Evolutionary conservation across 2,329 filamentous ascomycete species (phyloP).

Genomic region (Mycosphaerelloides madeirae): DNA sequence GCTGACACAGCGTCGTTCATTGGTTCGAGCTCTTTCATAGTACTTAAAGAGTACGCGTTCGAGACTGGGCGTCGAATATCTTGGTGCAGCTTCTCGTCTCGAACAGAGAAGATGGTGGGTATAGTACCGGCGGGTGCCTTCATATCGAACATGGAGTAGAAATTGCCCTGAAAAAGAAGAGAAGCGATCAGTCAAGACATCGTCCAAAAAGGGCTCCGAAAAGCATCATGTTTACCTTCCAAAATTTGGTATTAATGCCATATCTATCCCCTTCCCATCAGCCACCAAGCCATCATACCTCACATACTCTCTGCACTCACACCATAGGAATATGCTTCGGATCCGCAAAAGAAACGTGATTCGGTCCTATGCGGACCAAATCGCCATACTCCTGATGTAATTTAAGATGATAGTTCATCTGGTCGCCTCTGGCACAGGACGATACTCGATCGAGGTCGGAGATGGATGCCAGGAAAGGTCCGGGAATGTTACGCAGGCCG

Average conservation of each 20-base stretch:
- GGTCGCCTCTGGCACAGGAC: slow-evolving; percentile 65
- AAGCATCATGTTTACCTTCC: slow-evolving; percentile 1
- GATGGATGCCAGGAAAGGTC: slow-evolving; percentile 52
- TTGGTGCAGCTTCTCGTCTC: slow-evolving; percentile 40
- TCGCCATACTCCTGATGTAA: slow-evolving; percentile 64
- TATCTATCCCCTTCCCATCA: slow-evolving; percentile 31
- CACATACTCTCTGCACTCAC: slow-evolving; percentile 1
- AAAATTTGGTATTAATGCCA: slow-evolving; percentile 48
- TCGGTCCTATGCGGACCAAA: slow-evolving; percentile 68
- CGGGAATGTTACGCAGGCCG: slow-evolving; percentile 42
- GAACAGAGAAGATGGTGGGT: slow-evolving; percentile 35
- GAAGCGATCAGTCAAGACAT: not conserved
- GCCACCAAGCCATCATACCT: too few species aligned
- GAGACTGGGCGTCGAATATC: slow-evolving; percentile 31
- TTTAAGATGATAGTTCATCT: slow-evolving; percentile 52
- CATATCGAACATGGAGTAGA: slow-evolving; percentile 19
- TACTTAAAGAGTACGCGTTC: slow-evolving; percentile 20
- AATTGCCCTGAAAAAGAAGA: slow-evolving; percentile 1
- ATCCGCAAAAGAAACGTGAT: slow-evolving; percentile 68
- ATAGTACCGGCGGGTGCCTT: slow-evolving; percentile 15
- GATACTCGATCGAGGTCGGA: slow-evolving; percentile 33
- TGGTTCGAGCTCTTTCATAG: slow-evolving; percentile 22
- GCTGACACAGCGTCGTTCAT: slow-evolving; percentile 24
- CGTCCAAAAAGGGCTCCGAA: too few species aligned
- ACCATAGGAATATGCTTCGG: slow-evolving; percentile 56